Evolutionary conservation across 2,329 filamentous ascomycete species (phyloP).

Genomic region (Tolypocladium guangdongense): DNA sequence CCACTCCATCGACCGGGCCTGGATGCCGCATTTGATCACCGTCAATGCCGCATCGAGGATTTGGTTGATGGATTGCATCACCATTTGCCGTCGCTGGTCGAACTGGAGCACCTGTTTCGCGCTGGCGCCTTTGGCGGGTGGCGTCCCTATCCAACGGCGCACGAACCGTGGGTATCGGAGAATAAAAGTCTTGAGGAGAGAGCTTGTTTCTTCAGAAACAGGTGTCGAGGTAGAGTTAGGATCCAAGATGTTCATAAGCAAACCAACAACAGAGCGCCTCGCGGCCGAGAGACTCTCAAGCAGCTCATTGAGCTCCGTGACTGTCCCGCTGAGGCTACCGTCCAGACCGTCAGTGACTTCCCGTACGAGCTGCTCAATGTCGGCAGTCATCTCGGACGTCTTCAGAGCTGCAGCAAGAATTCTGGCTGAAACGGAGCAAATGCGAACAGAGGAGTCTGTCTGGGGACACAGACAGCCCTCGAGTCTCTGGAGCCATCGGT

Average conservation of each 20-base stretch:
- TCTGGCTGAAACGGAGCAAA: constrained; percentile 43
- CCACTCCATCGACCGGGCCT: constrained; percentile 38
- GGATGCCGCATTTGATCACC: constrained; percentile 41
- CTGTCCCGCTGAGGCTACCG: constrained; percentile 47
- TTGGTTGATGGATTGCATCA: constrained; percentile 41
- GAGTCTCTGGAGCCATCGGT: constrained; percentile 41
- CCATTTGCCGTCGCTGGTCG: constrained; percentile 45
- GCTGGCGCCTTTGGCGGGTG: constrained; percentile 36
- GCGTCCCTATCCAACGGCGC: constrained; percentile 50
- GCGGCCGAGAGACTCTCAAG: constrained; percentile 44
- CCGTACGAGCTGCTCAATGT: constrained; percentile 30
- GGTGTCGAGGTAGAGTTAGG: constrained; percentile 5
- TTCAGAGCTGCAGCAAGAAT: constrained; percentile 44
- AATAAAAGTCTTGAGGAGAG: constrained; percentile 43
- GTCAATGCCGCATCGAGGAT: constrained; percentile 51
- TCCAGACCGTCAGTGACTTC: constrained; percentile 45
- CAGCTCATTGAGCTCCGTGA: constrained; percentile 49
- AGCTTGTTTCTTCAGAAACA: constrained; percentile 12
- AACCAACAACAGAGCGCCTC: constrained; percentile 40
- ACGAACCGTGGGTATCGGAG: constrained; percentile 49
- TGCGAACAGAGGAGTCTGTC: constrained; percentile 35
- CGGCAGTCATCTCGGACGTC: constrained; percentile 21
- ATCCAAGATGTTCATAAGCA: constrained; percentile 26
- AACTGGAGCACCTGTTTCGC: constrained; percentile 50
- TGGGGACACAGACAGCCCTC: constrained; percentile 24